Percentiles rank a stretch among this genome's conserved stretches.
Conservation (phyloP, 1,284 basidiomycete genomes). For the Cystobasidiaceae sp. region DNA sequence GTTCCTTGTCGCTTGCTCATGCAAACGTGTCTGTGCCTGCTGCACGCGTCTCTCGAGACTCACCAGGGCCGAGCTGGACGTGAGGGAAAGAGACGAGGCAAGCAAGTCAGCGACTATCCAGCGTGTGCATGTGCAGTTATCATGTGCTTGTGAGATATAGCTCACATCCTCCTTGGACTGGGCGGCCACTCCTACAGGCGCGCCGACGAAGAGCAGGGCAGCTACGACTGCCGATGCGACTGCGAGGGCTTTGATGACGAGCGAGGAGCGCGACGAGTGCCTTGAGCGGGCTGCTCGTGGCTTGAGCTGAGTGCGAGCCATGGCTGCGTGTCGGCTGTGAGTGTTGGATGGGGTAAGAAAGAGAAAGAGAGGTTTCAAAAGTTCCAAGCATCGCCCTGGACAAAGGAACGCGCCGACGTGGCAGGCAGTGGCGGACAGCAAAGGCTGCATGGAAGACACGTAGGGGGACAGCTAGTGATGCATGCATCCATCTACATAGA, state of each 20-base stretch:
- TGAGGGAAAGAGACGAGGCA: neutral
- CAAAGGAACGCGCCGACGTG: neutral
- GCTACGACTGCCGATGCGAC: conserved; percentile 5
- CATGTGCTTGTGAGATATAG: neutral
- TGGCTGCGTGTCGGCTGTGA: neutral
- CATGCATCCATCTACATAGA: too few species aligned
- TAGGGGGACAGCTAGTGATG: too few species aligned
- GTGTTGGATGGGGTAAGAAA: neutral
- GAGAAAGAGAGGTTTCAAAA: neutral
- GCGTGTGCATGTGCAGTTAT: neutral
- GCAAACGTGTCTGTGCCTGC: neutral
- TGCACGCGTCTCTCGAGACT: conserved; percentile 8
- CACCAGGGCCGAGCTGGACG: conserved; percentile 27
- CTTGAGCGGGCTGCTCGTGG: neutral
- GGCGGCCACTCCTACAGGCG: neutral
- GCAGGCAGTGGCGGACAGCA: neutral
- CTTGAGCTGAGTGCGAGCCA: conserved; percentile 17
- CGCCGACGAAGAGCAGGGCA: conserved; percentile 3
- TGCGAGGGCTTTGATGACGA: neutral
- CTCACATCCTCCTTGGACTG: conserved; percentile 30
- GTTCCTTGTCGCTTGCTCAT: neutral
- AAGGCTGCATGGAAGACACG: too few species aligned
- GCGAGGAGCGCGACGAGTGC: neutral
- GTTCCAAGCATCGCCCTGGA: neutral
- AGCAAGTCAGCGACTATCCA: neutral